phyloP scores from a whole-genome alignment of 2,329 filamentous ascomycete genomes.

The Furcasterigmium furcatum region DNA sequence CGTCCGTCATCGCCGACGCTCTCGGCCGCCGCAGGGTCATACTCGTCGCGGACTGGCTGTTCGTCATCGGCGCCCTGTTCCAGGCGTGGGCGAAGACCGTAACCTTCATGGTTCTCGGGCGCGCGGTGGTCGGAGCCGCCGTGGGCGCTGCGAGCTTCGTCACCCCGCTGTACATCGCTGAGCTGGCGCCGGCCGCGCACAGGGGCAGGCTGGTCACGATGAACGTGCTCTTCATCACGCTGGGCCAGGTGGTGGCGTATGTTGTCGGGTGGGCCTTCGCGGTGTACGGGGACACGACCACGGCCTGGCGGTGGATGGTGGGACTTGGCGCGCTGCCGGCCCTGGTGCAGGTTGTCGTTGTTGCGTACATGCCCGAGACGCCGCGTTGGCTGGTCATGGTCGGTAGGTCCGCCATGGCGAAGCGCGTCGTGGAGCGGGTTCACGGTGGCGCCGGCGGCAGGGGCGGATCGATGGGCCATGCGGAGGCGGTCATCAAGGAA shows the following conservation, averaged over 20 bases:
- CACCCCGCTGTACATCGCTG: conserved; percentile 83
- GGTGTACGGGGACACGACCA: conserved; percentile 42
- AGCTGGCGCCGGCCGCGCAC: conserved; percentile 73
- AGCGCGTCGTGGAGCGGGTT: conserved; percentile 60
- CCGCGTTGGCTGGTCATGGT: conserved; percentile 81
- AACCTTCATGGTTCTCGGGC: conserved; percentile 61
- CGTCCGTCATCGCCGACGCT: conserved; percentile 60
- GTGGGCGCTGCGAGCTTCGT: conserved; percentile 79
- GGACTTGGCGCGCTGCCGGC: conserved; percentile 80
- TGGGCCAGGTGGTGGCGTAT: conserved; percentile 88
- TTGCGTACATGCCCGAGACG: conserved; percentile 79
- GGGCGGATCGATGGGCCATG: conserved; percentile 39
- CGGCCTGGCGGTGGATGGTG: conserved; percentile 89
- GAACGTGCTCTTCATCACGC: conserved; percentile 77
- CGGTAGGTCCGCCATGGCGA: conserved; percentile 59
- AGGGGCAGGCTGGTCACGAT: conserved; percentile 80
- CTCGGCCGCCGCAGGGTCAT: conserved; percentile 62
- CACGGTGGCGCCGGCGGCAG: conserved; percentile 48
- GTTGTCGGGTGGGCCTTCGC: conserved; percentile 75
- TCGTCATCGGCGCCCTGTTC: conserved; percentile 62
- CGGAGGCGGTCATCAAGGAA: conserved; percentile 58
- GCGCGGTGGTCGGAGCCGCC: conserved; percentile 67
- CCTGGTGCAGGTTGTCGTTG: conserved; percentile 62
- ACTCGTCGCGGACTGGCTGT: conserved; percentile 62
- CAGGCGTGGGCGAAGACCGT: conserved; percentile 62